Evolutionary conservation across 2,329 filamentous ascomycete genomes (phyloP).

Genomic region (Aspergillus candidus): DNA sequence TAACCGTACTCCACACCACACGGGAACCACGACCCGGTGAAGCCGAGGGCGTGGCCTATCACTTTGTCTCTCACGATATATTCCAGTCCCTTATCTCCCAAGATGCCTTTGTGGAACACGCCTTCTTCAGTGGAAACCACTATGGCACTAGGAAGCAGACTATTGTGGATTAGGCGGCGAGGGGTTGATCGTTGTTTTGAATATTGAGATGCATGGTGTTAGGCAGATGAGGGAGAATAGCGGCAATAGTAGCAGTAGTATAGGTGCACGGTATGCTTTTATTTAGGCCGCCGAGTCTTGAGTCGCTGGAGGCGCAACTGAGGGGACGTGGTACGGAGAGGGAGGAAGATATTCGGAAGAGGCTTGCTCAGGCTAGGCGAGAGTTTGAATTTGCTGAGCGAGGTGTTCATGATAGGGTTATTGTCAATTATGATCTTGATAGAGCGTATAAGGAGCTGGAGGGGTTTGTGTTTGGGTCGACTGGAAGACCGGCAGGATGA

Average conservation of each 20-base stretch:
- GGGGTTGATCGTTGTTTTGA: constrained; percentile 63
- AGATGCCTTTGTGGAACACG: constrained; percentile 72
- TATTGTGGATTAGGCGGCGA: constrained; percentile 12
- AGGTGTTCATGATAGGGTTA: constrained; percentile 56
- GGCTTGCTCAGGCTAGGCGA: constrained; percentile 59
- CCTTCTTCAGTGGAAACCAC: constrained; percentile 69
- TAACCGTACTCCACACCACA: constrained; percentile 51
- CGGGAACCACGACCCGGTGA: constrained; percentile 68
- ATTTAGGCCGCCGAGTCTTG: constrained; percentile 69
- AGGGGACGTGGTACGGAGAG: constrained; percentile 65
- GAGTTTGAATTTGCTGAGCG: constrained; percentile 65
- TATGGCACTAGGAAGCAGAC: constrained; percentile 67
- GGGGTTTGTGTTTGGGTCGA: constrained; percentile 20
- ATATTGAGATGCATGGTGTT: constrained; percentile 87
- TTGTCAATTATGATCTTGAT: constrained; percentile 57
- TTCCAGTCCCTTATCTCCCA: constrained; percentile 51
- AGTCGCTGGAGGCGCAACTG: constrained; percentile 63
- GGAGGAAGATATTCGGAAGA: constrained; percentile 60
- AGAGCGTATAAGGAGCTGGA: constrained; percentile 47
- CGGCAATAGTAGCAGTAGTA: constrained; percentile 48
- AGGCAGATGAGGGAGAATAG: constrained; percentile 72
- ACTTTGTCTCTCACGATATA: constrained; percentile 63
- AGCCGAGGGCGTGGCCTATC: constrained; percentile 66
- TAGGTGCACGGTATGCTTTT: constrained; percentile 71
- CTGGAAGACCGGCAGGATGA: too few relatives aligned